These are phyloP conservation scores for Metschnikowia aberdeeniae DNA, from an alignment of 805 yeast species.

Conservation along the genomic window DNA sequence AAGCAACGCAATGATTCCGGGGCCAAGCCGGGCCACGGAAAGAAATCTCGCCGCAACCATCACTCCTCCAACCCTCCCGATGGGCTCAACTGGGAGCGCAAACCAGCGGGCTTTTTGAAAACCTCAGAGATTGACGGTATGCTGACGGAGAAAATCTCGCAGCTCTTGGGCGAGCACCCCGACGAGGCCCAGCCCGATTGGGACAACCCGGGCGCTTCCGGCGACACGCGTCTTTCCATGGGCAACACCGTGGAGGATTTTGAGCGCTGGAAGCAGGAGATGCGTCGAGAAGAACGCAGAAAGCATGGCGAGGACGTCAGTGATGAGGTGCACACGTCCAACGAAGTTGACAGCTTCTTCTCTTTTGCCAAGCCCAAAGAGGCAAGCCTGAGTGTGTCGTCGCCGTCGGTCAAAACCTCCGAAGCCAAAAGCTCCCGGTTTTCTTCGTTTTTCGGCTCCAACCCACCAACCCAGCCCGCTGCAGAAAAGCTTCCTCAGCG, in stretches of 20 bases:
- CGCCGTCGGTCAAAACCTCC: slow-evolving; percentile 9
- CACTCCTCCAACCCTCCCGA: slow-evolving; percentile 8
- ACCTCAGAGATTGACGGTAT: slow-evolving; percentile 27
- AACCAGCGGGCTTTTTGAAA: slow-evolving; percentile 18
- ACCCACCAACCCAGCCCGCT: background rate
- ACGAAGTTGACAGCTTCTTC: slow-evolving; percentile 42
- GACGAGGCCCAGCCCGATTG: slow-evolving; percentile 39
- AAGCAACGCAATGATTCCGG: slow-evolving; percentile 16
- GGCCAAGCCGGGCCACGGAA: slow-evolving; percentile 10
- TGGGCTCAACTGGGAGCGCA: slow-evolving; percentile 32
- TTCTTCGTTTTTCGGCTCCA: slow-evolving; percentile 15
- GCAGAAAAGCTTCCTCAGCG: background rate
- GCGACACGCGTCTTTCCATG: slow-evolving; percentile 25
- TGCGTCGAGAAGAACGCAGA: slow-evolving; percentile 48
- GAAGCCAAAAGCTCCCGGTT: slow-evolving; percentile 24
- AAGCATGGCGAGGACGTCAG: slow-evolving; percentile 37
- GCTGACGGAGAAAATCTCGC: slow-evolving; percentile 31
- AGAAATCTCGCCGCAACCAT: slow-evolving; percentile 15
- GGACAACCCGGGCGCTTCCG: slow-evolving; percentile 30
- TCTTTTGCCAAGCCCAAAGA: slow-evolving; percentile 35
- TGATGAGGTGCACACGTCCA: slow-evolving; percentile 20
- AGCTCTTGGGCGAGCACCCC: slow-evolving; percentile 32
- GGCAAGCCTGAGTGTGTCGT: slow-evolving; percentile 8
- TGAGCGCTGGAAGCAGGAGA: slow-evolving; percentile 54
- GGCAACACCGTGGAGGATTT: slow-evolving; percentile 56